Evolutionary conservation across 495 filamentous ascomycete genomes (phyloP).

Genomic region (Hypoxylon subgilvum): DNA sequence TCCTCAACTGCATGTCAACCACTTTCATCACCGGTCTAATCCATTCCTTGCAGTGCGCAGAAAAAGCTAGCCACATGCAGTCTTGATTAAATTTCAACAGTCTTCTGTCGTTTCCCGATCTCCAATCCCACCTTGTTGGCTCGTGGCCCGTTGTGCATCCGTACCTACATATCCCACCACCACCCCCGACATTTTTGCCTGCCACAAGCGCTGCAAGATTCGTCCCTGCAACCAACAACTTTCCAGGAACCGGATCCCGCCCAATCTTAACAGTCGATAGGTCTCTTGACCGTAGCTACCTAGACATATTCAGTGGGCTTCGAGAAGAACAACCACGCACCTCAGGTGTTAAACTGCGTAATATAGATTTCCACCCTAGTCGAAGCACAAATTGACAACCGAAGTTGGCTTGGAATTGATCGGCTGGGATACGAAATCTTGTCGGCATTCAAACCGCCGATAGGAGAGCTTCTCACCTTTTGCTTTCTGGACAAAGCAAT

Average conservation of each 20-base stretch:
- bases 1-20: conserved; percentile 26
- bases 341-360: background rate
- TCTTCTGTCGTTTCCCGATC: conserved; percentile 24
- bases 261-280: conserved; percentile 1
- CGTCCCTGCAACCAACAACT: conserved; percentile 22
- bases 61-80: conserved; percentile 10
- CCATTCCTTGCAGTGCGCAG: conserved; percentile 35
- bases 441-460: conserved; percentile 24
- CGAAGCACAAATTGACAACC: conserved; percentile 10
- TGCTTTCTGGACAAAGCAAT: conserved; percentile 43
- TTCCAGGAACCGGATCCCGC: conserved; percentile 16
- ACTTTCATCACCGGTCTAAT: conserved; percentile 36
- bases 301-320: conserved; percentile 1
- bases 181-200: conserved; percentile 28
- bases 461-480: conserved; percentile 34
- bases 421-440: conserved; percentile 1
- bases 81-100: conserved; percentile 4
- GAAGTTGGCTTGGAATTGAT: conserved; percentile 15
- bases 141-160: conserved; percentile 33
- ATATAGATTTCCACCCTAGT: background rate
- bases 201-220: conserved; percentile 26
- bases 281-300: conserved; percentile 5
- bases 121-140: conserved; percentile 20
- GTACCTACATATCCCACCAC: conserved; percentile 39
- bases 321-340: conserved; percentile 21